Percentiles rank a stretch among this genome's conserved stretches.
phyloP scores from a whole-genome alignment of 768 basidiomycete species.

The Pulveroboletus sp. region DNA sequence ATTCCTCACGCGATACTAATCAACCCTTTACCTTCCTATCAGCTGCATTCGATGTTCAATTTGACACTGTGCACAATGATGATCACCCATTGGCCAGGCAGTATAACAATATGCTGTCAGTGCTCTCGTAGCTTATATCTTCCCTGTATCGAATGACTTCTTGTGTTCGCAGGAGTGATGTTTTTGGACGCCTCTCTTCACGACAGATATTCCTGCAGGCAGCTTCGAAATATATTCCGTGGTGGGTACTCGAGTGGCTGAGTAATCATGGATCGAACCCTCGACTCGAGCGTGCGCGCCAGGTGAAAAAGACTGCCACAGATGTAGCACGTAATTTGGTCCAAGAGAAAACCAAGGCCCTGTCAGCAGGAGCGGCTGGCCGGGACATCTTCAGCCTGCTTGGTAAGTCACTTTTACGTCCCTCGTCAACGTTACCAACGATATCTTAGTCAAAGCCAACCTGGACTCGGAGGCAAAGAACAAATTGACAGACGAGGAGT shows the following conservation, averaged over 20 bases:
- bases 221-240: slow-evolving; percentile 14
- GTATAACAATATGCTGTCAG: slow-evolving; percentile 15
- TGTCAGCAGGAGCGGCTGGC: slow-evolving; percentile 14
- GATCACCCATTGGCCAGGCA: slow-evolving; percentile 7
- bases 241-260: slow-evolving; percentile 32
- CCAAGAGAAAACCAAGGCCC: slow-evolving; percentile 11
- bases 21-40: neutral
- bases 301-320: slow-evolving; percentile 2
- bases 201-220: slow-evolving; percentile 16
- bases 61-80: slow-evolving; percentile 24
- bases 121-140: neutral
- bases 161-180: slow-evolving; percentile 13
- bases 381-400: slow-evolving; percentile 33
- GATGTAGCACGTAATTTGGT: slow-evolving; percentile 17
- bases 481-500: slow-evolving; percentile 17
- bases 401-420: slow-evolving; percentile 24
- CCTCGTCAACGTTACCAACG: neutral
- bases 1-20: neutral
- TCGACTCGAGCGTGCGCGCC: slow-evolving; percentile 18
- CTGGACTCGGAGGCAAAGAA: slow-evolving; percentile 14
- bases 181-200: slow-evolving; percentile 17
- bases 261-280: slow-evolving; percentile 24
- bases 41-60: slow-evolving; percentile 51
- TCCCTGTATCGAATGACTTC: slow-evolving; percentile 5
- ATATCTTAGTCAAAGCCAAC: slow-evolving; percentile 24